Evolutionary conservation across 2,329 filamentous ascomycete species (phyloP).

Genomic region (Setomelanomma holmii): DNA sequence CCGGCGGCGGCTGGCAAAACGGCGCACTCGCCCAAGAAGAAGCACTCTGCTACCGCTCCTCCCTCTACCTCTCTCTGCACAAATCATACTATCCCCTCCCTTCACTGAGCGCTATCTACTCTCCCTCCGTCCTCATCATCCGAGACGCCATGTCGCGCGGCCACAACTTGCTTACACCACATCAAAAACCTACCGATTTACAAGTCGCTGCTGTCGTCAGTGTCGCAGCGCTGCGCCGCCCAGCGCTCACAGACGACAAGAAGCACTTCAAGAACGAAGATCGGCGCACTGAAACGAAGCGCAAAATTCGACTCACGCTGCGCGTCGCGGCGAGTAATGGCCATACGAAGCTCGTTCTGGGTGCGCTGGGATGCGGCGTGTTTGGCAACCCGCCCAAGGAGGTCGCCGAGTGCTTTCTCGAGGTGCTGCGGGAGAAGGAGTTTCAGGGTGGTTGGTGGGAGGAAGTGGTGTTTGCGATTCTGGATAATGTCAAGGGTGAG

Average conservation of each 20-base stretch:
- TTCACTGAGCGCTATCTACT: constrained; percentile 63
- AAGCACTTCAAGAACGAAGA: constrained; percentile 22
- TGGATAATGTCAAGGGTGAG: constrained; percentile 46
- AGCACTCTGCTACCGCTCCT: constrained; percentile 69
- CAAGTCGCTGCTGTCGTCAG: constrained; percentile 67
- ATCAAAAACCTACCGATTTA: constrained; percentile 39
- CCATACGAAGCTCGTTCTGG: constrained; percentile 68
- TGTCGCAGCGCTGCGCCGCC: constrained; percentile 62
- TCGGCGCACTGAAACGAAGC: constrained; percentile 63
- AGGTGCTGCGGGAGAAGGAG: constrained; percentile 67
- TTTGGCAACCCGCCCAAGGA: constrained; percentile 68
- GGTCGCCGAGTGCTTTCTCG: constrained; percentile 68
- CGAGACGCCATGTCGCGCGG: constrained; percentile 57
- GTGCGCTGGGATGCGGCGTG: constrained; percentile 73
- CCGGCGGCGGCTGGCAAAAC: constrained; percentile 70
- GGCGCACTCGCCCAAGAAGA: constrained; percentile 74
- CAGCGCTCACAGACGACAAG: constrained; percentile 34
- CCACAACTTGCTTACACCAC: constrained; percentile 56
- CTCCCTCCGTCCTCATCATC: constrained; percentile 66
- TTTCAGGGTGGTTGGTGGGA: constrained; percentile 71
- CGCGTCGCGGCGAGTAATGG: constrained; percentile 64
- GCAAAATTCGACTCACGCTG: constrained; percentile 68
- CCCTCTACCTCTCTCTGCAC: constrained; percentile 59
- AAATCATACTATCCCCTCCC: constrained; percentile 61
- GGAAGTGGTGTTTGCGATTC: constrained; percentile 69